These are phyloP conservation scores for Arachnopeziza araneosa DNA, from an alignment of 2,329 filamentous ascomycete genomes.

Conservation along the genomic window DNA sequence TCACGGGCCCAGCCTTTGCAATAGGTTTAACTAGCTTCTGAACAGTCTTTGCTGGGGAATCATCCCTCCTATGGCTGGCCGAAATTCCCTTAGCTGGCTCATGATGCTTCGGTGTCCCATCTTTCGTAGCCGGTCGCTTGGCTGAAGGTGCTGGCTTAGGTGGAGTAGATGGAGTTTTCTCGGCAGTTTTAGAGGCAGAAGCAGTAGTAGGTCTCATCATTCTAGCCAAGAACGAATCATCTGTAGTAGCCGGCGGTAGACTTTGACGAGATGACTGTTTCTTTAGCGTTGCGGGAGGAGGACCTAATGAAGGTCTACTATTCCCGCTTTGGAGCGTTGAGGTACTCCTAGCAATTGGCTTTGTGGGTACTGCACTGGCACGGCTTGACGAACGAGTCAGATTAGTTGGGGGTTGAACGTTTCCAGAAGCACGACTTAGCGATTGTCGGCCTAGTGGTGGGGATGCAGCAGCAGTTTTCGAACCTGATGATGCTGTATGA, in stretches of 20 bases:
- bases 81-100: neutral
- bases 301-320: conserved; percentile 42
- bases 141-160: conserved; percentile 25
- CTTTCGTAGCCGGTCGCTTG: conserved; percentile 22
- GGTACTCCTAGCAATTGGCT: conserved; percentile 21
- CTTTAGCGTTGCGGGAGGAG: conserved; percentile 34
- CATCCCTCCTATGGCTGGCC: neutral
- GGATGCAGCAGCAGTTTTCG: conserved; percentile 45
- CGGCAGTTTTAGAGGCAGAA: conserved; percentile 61
- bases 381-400: conserved; percentile 27
- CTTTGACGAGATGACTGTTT: conserved; percentile 51
- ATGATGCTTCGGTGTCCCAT: conserved; percentile 11
- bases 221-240: conserved; percentile 69
- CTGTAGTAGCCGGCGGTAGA: conserved; percentile 48
- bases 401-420: conserved; percentile 27
- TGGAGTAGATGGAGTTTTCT: conserved; percentile 49
- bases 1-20: conserved; percentile 3
- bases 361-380: conserved; percentile 17
- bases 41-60: conserved; percentile 7
- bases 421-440: conserved; percentile 37
- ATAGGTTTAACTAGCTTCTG: conserved; percentile 13
- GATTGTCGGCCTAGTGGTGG: conserved; percentile 35
- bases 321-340: conserved; percentile 22
- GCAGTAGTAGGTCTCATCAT: conserved; percentile 75
- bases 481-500: conserved; percentile 64